A percentile compares a stretch with the other conserved stretches of the same genome.
Evolutionary conservation across 2,329 filamentous ascomycete genomes (phyloP).

Genomic region (Penicillium sp.): DNA sequence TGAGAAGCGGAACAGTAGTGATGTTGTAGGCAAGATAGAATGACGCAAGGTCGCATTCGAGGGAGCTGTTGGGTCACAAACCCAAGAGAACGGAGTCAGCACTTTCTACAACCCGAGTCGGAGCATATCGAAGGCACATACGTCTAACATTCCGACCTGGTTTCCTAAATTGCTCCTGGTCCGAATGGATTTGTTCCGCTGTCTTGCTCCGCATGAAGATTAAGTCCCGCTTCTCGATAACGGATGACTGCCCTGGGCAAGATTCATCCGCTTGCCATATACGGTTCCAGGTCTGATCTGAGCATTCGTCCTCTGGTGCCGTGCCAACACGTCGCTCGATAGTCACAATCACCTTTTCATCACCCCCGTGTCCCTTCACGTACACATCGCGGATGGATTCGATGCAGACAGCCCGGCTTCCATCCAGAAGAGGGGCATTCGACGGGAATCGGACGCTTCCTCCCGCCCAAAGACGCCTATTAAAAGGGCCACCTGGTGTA

Average conservation of each 20-base stretch:
- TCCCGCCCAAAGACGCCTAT: constrained; percentile 83
- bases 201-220: constrained; percentile 60
- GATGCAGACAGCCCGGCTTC: constrained; percentile 42
- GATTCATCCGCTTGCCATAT: constrained; percentile 46
- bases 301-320: constrained; percentile 38
- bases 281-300: constrained; percentile 37
- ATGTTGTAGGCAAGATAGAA: constrained; percentile 62
- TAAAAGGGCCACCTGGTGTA: constrained; percentile 68
- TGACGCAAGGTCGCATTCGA: constrained; percentile 55
- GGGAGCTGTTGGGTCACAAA: constrained; percentile 41
- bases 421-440: constrained; percentile 32
- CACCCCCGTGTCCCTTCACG: constrained; percentile 51
- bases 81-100: constrained; percentile 16
- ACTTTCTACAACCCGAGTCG: too few species aligned
- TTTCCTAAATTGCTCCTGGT: constrained; percentile 24
- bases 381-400: constrained; percentile 50
- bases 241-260: constrained; percentile 42
- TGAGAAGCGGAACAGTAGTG: constrained; percentile 83
- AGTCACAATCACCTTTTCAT: constrained; percentile 59
- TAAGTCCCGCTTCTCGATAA: constrained; percentile 60
- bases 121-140: too few species aligned
- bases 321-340: constrained; percentile 55
- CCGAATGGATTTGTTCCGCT: constrained; percentile 32
- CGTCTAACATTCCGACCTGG: constrained; percentile 34
- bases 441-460: constrained; percentile 62